Evolutionary conservation across 2,329 filamentous ascomycete genomes (phyloP), one percentile per base, ranked within the genome.

Genomic region (Westerdykella sp.): DNA sequence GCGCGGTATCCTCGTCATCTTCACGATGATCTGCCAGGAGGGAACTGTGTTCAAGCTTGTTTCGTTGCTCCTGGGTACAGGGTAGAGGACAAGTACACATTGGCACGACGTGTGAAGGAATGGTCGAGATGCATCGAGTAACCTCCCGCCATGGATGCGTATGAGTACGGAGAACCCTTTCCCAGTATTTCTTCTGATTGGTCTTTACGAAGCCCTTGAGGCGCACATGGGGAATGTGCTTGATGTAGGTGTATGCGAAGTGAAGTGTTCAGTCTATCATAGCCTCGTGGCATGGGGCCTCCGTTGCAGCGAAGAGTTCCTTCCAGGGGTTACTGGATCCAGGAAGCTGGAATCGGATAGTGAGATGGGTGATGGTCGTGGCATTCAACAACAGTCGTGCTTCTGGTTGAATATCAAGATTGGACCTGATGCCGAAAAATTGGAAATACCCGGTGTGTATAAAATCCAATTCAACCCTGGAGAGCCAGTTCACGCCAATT

Each of bases 141-240:
- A 28, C 25, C 16, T 38, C 21, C n/a, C 18, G 18, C 18, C 22
- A 18, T 14, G 21, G n/a, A 15, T 21, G 6, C 15, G n/a, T 38
- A 15, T 38, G 3, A 38, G n/a, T 14, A 22, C n/a, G 22, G 25
- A 41, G 30, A 15, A 35, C 14, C 13, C 12, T 13, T 15, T 41
- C 31, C 39, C 39, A 41, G 5, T 41, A 14, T 7, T 34, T 25
- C 31, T 34, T 35, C 10, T 25, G 12, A 4, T 13, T 10, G 4
- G 6, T 44, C 38, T 47, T 49, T 36, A 53, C 44, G 25, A 13
- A 39, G 14, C 48, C 44, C 1, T 11, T 10, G 6, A 49, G 41
- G 16, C 18, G 34, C 3, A 53, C 37, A 3, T 44, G 42, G 0
- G 44, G 43, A 2, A 46, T 43, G 13, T 44, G n/a, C 34, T 47